Evolutionary conservation across 2,329 filamentous ascomycete genomes (phyloP).

Genomic region (Beauveria asiatica): DNA sequence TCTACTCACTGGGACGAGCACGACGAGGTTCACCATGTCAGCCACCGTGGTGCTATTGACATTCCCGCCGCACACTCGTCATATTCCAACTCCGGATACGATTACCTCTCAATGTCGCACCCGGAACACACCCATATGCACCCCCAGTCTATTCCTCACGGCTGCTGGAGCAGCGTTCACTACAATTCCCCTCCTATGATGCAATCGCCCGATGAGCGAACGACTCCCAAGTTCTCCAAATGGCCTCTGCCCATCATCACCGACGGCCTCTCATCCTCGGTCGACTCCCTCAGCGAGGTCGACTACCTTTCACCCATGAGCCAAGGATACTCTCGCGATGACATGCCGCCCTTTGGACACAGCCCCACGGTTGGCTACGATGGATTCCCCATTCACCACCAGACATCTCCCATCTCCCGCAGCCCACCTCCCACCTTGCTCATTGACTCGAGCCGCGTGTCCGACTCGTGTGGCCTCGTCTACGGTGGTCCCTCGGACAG

Average conservation of each 20-base stretch:
- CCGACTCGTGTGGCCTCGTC: conserved; percentile 51
- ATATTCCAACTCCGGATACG: conserved; percentile 27
- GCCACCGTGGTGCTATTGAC: conserved; percentile 26
- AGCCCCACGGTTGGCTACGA: conserved; percentile 52
- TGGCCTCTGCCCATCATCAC: conserved; percentile 38
- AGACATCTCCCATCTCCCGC: conserved; percentile 45
- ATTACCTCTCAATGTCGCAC: conserved; percentile 44
- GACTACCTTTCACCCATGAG: conserved; percentile 55
- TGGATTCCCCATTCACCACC: conserved; percentile 40
- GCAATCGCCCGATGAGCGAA: conserved; percentile 22
- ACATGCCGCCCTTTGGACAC: conserved; percentile 43
- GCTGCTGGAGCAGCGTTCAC: conserved; percentile 38
- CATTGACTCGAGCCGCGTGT: conserved; percentile 45
- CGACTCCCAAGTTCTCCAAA: conserved; percentile 33
- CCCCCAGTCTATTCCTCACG: conserved; percentile 28
- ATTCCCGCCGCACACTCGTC: conserved; percentile 24
- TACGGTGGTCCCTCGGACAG: conserved; percentile 53
- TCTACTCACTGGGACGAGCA: conserved; percentile 22
- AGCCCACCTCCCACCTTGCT: conserved; percentile 48
- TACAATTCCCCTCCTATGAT: conserved; percentile 33
- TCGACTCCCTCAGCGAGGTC: conserved; percentile 53
- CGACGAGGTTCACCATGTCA: conserved; percentile 24
- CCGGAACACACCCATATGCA: conserved; percentile 25
- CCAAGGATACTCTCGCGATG: conserved; percentile 49
- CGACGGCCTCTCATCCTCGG: conserved; percentile 44